These are phyloP conservation scores for Penicillium sp. DNA, from an alignment of 2,329 filamentous ascomycete species.

Conservation along the genomic window DNA sequence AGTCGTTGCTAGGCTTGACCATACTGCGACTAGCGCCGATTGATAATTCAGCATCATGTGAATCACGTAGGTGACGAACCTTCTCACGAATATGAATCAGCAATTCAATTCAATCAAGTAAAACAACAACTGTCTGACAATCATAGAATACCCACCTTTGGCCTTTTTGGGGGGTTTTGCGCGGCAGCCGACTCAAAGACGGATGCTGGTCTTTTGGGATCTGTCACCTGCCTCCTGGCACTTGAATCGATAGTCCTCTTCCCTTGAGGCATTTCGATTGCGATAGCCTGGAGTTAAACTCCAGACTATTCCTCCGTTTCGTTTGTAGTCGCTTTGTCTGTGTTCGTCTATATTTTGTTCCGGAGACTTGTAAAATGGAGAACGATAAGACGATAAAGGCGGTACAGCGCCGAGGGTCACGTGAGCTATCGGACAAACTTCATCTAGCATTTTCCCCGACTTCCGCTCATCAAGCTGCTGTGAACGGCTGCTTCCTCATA, in stretches of 20 bases:
- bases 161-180: background rate
- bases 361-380: background rate
- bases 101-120: background rate
- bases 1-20: slow-evolving; percentile 8
- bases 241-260: background rate
- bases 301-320: too few relatives aligned
- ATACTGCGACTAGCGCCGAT: background rate
- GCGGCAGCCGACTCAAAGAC: background rate
- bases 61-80: background rate
- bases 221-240: background rate
- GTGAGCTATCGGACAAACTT: slow-evolving; percentile 1
- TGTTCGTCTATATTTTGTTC: background rate
- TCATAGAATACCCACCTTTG: slow-evolving; percentile 1
- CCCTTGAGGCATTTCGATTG: slow-evolving; percentile 1
- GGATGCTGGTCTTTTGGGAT: slow-evolving; percentile 2
- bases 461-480: background rate
- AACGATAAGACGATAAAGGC: background rate
- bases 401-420: background rate
- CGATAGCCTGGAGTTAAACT: background rate
- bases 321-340: too few relatives aligned
- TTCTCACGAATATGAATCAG: background rate
- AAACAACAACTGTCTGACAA: background rate
- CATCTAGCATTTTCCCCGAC: background rate
- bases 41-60: background rate
- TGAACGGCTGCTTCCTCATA: background rate